Conservation (phyloP, 768 basidiomycete genomes). For the Russula dissimulans region DNA sequence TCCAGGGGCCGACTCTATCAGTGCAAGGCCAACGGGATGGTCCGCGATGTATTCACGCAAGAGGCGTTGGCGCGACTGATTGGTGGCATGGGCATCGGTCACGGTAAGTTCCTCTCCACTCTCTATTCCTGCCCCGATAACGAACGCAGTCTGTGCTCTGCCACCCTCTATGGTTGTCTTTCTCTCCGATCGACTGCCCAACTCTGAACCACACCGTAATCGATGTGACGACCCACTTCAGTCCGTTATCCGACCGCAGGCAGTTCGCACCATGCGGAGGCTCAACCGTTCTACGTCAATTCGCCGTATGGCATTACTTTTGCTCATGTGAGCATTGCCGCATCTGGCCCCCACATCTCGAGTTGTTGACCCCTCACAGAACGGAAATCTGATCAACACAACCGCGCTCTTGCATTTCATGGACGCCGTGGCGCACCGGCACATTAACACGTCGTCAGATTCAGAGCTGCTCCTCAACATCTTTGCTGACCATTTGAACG, state of each 20-base stretch:
- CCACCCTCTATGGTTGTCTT: too few species aligned
- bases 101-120: constrained; percentile 47
- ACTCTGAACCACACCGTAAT: too few species aligned
- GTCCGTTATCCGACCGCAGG: constrained; percentile 98
- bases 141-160: too few species aligned
- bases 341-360: not conserved
- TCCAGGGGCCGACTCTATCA: constrained; percentile 93
- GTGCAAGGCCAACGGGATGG: constrained; percentile 99
- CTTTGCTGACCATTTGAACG: constrained; percentile 94
- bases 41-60: constrained; percentile 89
- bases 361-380: constrained; percentile 39
- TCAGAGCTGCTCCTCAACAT: constrained; percentile 96
- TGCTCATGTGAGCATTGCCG: constrained; percentile 63
- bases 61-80: constrained; percentile 65
- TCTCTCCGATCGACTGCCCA: too few species aligned
- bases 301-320: constrained; percentile 99
- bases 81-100: constrained; percentile 96
- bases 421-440: constrained; percentile 93
- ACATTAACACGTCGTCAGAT: constrained; percentile 98
- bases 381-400: constrained; percentile 97
- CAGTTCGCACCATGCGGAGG: constrained; percentile 92
- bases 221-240: constrained; percentile 25
- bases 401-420: constrained; percentile 78
- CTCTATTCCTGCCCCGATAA: too few species aligned
- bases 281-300: constrained; percentile 99